A percentile compares a stretch with the other conserved stretches of the same genome.
Evolutionary conservation across 306 rosid genomes (phyloP).

Genomic region (Gillenia trifoliata): DNA sequence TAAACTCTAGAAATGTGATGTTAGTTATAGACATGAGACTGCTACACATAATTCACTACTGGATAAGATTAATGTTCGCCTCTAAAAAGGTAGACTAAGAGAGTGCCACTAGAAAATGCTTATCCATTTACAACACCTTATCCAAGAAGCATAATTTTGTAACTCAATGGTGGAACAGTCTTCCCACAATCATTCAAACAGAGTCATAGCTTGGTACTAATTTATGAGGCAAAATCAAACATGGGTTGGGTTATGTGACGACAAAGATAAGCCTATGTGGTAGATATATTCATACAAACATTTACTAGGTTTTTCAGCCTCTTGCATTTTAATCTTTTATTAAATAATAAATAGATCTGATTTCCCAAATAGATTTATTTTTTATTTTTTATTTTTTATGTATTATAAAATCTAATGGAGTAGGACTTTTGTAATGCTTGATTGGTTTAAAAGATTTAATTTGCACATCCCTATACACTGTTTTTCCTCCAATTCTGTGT

Average conservation of each 20-base stretch:
- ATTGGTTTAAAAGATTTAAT: slow-evolving; percentile 25
- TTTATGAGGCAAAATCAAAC: slow-evolving; percentile 30
- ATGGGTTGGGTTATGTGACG: slow-evolving; percentile 19
- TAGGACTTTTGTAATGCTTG: slow-evolving; percentile 19
- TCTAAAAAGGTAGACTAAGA: slow-evolving; percentile 4
- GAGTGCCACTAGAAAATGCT: slow-evolving; percentile 4
- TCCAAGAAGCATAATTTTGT: slow-evolving; percentile 28
- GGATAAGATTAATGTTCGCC: background rate
- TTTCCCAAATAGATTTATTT: background rate
- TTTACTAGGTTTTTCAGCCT: slow-evolving; percentile 18
- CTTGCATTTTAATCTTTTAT: background rate
- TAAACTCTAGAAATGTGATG: background rate
- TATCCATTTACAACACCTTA: slow-evolving; percentile 12
- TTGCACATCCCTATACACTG: slow-evolving; percentile 18
- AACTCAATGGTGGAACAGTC: slow-evolving; percentile 39
- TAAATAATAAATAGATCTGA: background rate
- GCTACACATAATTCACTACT: background rate
- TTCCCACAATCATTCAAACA: slow-evolving; percentile 30
- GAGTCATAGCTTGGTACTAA: slow-evolving; percentile 19
- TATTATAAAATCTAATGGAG: background rate
- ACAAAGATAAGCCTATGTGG: slow-evolving; percentile 13
- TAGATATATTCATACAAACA: slow-evolving; percentile 16
- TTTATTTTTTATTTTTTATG: too few relatives aligned
- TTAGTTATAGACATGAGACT: background rate
- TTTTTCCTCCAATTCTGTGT: slow-evolving; percentile 16